Base-by-base conservation (phyloP, 1,284 basidiomycete species). In the Apiotrichum laibachii region DNA sequence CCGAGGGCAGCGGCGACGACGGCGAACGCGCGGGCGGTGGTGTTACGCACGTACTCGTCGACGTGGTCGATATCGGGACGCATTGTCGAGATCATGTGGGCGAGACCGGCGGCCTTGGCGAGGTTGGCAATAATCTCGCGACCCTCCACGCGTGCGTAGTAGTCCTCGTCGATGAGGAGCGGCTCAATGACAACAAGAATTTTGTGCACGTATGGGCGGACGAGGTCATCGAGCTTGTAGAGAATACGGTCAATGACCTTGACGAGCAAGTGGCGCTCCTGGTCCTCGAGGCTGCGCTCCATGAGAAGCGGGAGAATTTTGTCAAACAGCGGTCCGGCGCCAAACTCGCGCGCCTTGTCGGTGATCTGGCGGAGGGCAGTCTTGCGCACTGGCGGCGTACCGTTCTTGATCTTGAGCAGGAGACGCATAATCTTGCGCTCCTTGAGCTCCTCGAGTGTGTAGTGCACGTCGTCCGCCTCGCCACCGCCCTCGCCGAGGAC, bases 81-180 rank as follows among this genome's bases (percentile, higher is more conserved):
- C 95, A 99, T 99, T 21, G 95, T 99, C 40, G 95, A 99, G 71
- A 99, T 99, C 96, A 99, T 99, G 79, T 99, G 96, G 3, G 95
- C 96, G 22, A 99, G 87, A 79, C 96, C 95, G 37, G 96, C 95
- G 3, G 96, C 96, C 78, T 99, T 99, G 50, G 96, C 96, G 51
- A 99, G 81, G 79, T 99, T 99, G 71, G 92, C 95, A 72, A 99
- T 99, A 75, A 99, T 99, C 81, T 99, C 96, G 54, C 96, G 90
- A 65, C 96, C 96, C 82, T 99, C 96, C 56, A 99, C 92, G 76
- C 95, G 91, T 49, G 96, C 96, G 71, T 99, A 99, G 81, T 99
- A 99, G 78, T 99, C 96, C 78, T 99, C 95, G 77, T 99, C 96
- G 72, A 99, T 99, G 67, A 99, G 86, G 6, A 99, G 84, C 0